A percentile compares a stretch with the other conserved stretches of the same genome.
These are phyloP conservation scores for Kalmanozyma brasiliensis DNA, from an alignment of 1,284 basidiomycete genomes.

Conservation along the genomic window DNA sequence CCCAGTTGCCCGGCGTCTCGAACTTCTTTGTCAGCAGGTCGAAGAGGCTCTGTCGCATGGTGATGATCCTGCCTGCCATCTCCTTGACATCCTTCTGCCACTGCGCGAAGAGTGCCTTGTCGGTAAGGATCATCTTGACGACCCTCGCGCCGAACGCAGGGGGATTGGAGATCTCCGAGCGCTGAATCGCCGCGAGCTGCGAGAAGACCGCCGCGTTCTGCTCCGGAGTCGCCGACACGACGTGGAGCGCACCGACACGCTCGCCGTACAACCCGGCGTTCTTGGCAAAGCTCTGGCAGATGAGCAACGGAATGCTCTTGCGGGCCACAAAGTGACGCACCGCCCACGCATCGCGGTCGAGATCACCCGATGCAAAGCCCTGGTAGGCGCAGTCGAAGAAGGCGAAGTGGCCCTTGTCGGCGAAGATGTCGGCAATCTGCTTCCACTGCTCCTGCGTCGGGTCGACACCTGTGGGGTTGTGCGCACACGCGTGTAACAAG, in stretches of 20 bases:
- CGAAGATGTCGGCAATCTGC: conserved; percentile 79
- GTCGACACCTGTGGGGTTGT: conserved; percentile 94
- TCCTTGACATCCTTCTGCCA: conserved; percentile 91
- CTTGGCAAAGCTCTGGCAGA: conserved; percentile 97
- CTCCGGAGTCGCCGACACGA: conserved; percentile 52
- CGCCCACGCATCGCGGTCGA: conserved; percentile 89
- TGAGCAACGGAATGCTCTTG: conserved; percentile 79
- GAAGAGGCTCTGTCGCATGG: conserved; percentile 85
- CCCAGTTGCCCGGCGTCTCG: conserved; percentile 85
- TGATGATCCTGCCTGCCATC: conserved; percentile 91
- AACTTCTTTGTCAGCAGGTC: conserved; percentile 81
- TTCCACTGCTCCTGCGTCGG: conserved; percentile 90
- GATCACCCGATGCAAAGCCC: conserved; percentile 87
- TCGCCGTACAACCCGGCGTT: conserved; percentile 92
- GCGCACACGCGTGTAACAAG: conserved; percentile 90
- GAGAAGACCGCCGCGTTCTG: conserved; percentile 55
- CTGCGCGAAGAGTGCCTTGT: conserved; percentile 78
- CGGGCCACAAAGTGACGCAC: conserved; percentile 85
- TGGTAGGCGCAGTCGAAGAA: conserved; percentile 98
- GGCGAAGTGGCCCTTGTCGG: conserved; percentile 82
- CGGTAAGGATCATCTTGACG: conserved; percentile 73
- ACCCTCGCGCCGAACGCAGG: conserved; percentile 88
- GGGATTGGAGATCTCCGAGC: conserved; percentile 93
- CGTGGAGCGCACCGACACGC: conserved; percentile 75
- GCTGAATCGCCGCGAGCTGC: conserved; percentile 85